A percentile compares a stretch with the other conserved stretches of the same genome.
Conservation (phyloP, 768 basidiomycete species). For the Gymnopilus dilepis region DNA sequence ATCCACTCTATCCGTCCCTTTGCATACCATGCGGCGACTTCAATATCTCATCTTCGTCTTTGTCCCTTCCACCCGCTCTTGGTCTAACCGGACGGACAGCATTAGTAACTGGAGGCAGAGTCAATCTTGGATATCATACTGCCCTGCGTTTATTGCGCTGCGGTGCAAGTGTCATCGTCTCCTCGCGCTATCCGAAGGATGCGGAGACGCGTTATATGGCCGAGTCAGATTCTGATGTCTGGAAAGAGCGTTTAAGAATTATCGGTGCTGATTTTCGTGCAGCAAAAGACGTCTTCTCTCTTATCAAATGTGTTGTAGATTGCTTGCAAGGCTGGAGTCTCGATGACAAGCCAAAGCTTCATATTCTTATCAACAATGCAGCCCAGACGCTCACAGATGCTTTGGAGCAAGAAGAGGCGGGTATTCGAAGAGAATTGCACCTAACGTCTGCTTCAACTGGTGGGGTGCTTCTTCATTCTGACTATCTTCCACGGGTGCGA, state of each 20-base stretch:
- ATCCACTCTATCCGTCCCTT: conserved; percentile 30
- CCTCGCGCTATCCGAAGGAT: conserved; percentile 39
- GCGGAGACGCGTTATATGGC: conserved; percentile 33
- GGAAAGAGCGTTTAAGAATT: conserved; percentile 34
- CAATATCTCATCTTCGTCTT: conserved; percentile 32
- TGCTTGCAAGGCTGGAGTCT: conserved; percentile 21
- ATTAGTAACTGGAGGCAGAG: conserved; percentile 39
- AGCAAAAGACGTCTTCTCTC: conserved; percentile 37
- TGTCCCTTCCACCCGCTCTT: conserved; percentile 34
- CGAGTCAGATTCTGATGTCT: conserved; percentile 32
- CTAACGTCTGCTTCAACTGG: conserved; percentile 20
- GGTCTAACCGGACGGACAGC: conserved; percentile 31
- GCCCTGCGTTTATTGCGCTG: conserved; percentile 38
- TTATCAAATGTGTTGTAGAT: conserved; percentile 30
- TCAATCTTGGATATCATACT: conserved; percentile 39
- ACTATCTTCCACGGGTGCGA: conserved; percentile 26
- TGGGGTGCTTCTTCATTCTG: conserved; percentile 15
- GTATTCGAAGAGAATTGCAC: conserved; percentile 29
- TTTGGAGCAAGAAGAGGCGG: conserved; percentile 30
- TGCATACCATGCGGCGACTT: conserved; percentile 36
- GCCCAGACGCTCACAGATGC: conserved; percentile 41
- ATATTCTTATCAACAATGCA: conserved; percentile 41
- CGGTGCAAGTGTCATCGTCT: conserved; percentile 34
- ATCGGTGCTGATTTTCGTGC: conserved; percentile 40
- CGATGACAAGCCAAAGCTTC: conserved; percentile 26